Base-by-base conservation (phyloP, 345 rosid species). In the Eucalyptus caleyi region DNA sequence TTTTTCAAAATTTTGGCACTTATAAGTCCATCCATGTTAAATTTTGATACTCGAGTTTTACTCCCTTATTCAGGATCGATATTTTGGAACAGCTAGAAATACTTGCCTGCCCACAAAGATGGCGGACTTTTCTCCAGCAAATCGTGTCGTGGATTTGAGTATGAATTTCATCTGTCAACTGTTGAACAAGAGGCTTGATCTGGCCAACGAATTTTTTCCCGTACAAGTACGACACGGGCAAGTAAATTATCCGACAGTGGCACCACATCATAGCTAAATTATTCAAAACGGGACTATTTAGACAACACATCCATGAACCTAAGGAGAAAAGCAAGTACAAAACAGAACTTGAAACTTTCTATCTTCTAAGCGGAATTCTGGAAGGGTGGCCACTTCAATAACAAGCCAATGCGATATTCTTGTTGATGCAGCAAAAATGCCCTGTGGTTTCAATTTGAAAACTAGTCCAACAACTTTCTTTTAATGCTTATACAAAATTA, bases 161-260 rank as follows among this genome's bases (percentile, higher is more conserved):
- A 50, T 91, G 89, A 16, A 92, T 89, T 87, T 92, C 93, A 26
- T 86, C 87, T 40, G 91, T 90, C 40, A 92, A 67, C 50, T 92
- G 87, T 45, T 86, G 86, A 86, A 90, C 51, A 10, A 86, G 90
- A 56, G 88, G 92, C 9, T 92, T 92, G 86, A 90, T 92, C 24
- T 92, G 93, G 62, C 92, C 91, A 37, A 90, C 93, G 81, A 90
- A 89, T 40, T 88, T 88, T 83, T 90, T 90, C 13, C 92, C 93
- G 44, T 92, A 89, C 80, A 89, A 87, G 45, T 90, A 90, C 6
- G 90, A 92, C 50, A 89, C 77, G 18, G 93, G 93, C 93, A 89
- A 60, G 88, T 92, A 92, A 86, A 88, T 90, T 88, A 88, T 59
- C 45, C 93, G 88, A 51, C 89, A 89, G 18, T 88, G 90, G 90